Percentiles rank a stretch among this genome's conserved stretches.
Evolutionary conservation across 306 rosid species (phyloP).

Genomic region (Cicer cuneatum): DNA sequence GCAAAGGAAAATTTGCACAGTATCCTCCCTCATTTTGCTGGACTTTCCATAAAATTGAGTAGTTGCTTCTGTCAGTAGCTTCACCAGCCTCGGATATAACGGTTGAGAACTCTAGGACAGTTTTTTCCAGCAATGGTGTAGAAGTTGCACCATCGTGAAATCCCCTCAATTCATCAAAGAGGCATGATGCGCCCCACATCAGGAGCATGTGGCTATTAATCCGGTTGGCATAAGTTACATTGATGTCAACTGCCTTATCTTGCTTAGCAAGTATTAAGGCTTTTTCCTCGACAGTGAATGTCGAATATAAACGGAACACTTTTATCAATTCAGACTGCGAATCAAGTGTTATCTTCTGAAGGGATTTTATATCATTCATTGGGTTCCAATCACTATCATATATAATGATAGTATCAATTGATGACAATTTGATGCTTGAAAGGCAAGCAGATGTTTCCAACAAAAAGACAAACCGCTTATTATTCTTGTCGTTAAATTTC

Average conservation of each 20-base stretch:
- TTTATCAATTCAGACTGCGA: conserved; percentile 65
- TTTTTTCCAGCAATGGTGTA: conserved; percentile 50
- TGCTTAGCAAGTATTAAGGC: conserved; percentile 74
- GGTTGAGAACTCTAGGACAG: conserved; percentile 59
- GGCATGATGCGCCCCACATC: conserved; percentile 81
- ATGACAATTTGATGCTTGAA: conserved; percentile 69
- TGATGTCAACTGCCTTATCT: conserved; percentile 63
- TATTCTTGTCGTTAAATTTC: conserved; percentile 71
- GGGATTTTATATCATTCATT: conserved; percentile 73
- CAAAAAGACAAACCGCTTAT: conserved; percentile 75
- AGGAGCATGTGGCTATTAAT: conserved; percentile 62
- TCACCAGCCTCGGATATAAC: conserved; percentile 59
- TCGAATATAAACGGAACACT: conserved; percentile 78
- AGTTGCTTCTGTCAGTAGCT: conserved; percentile 48
- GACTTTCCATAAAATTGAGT: conserved; percentile 56
- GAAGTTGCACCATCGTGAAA: conserved; percentile 55
- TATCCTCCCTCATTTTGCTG: conserved; percentile 70
- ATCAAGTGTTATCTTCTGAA: conserved; percentile 79
- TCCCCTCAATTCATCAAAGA: conserved; percentile 64
- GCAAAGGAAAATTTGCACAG: conserved; percentile 51
- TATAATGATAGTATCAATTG: conserved; percentile 73
- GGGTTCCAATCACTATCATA: conserved; percentile 93
- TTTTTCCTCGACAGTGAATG: conserved; percentile 85
- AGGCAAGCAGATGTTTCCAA: conserved; percentile 79
- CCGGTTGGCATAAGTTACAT: conserved; percentile 53